Conservation (phyloP, 495 filamentous ascomycete genomes). For the Xylaria longipes region DNA sequence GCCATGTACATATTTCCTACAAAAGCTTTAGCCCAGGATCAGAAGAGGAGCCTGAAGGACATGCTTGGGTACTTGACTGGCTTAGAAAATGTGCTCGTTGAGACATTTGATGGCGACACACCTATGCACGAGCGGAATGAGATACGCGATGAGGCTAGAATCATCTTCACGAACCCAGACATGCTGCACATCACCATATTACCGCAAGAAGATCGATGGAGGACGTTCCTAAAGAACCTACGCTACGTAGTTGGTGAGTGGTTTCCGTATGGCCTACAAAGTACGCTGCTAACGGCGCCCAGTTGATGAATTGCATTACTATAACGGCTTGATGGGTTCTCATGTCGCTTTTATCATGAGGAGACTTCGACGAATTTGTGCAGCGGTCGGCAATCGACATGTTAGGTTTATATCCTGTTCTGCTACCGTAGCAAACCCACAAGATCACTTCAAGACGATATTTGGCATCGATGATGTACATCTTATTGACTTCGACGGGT, state of each 20-base stretch:
- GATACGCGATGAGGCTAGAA: conserved; percentile 86
- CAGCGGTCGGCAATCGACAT: conserved; percentile 85
- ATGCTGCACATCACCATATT: conserved; percentile 97
- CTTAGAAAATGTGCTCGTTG: conserved; percentile 77
- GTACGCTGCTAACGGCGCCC: background rate
- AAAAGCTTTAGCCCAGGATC: conserved; percentile 96
- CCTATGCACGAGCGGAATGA: conserved; percentile 75
- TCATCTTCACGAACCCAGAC: conserved; percentile 98
- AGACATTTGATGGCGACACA: conserved; percentile 97
- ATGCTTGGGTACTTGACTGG: conserved; percentile 79
- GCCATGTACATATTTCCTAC: conserved; percentile 99
- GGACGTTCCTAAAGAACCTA: conserved; percentile 85
- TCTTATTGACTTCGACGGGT: conserved; percentile 89
- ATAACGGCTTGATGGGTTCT: conserved; percentile 92
- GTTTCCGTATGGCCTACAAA: background rate
- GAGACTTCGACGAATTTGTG: conserved; percentile 84
- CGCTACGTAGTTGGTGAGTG: conserved; percentile 81
- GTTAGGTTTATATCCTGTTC: conserved; percentile 97
- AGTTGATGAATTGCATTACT: conserved; percentile 90
- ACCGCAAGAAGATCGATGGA: conserved; percentile 89
- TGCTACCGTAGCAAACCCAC: conserved; percentile 93
- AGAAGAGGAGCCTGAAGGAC: conserved; percentile 85
- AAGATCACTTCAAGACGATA: conserved; percentile 88
- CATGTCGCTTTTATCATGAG: conserved; percentile 97
- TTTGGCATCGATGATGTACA: conserved; percentile 84